Percentiles rank a stretch among this genome's conserved stretches.
Conservation (phyloP, 2,329 filamentous ascomycete genomes). For the Colletotrichum liriopes region DNA sequence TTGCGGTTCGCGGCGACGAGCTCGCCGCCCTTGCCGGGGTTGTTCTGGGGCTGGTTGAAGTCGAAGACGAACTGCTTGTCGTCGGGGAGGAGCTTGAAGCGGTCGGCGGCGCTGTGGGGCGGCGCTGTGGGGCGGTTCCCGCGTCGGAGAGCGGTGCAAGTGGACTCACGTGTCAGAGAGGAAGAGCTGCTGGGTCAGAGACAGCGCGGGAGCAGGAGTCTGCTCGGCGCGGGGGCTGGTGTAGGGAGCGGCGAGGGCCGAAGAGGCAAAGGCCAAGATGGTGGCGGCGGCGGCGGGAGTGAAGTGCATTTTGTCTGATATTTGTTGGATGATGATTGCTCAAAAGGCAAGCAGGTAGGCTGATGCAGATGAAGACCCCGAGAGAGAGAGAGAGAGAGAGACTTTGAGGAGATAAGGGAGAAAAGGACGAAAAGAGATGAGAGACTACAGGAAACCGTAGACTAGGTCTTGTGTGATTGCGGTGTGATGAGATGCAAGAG, state of each 20-base stretch:
- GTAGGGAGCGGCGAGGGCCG: conserved; percentile 48
- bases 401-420: conserved; percentile 15
- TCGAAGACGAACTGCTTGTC: conserved; percentile 65
- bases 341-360: background rate
- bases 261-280: conserved; percentile 58
- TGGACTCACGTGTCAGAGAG: conserved; percentile 56
- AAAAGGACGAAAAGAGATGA: background rate
- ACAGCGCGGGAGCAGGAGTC: conserved; percentile 41
- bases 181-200: conserved; percentile 55
- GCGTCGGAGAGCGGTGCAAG: conserved; percentile 39
- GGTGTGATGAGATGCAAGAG: conserved; percentile 23
- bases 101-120: conserved; percentile 57
- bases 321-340: conserved; percentile 20
- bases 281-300: conserved; percentile 51
- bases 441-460: conserved; percentile 3
- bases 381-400: conserved; percentile 2
- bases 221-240: conserved; percentile 13
- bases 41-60: conserved; percentile 56
- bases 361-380: conserved; percentile 3
- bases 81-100: conserved; percentile 59
- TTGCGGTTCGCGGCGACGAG: conserved; percentile 69
- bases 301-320: conserved; percentile 51
- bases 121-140: conserved; percentile 40
- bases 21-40: conserved; percentile 61
- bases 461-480: background rate